Percentiles rank a stretch among this genome's conserved stretches.
Conservation (phyloP, 345 rosid genomes). For the Laguncularia racemosa region DNA sequence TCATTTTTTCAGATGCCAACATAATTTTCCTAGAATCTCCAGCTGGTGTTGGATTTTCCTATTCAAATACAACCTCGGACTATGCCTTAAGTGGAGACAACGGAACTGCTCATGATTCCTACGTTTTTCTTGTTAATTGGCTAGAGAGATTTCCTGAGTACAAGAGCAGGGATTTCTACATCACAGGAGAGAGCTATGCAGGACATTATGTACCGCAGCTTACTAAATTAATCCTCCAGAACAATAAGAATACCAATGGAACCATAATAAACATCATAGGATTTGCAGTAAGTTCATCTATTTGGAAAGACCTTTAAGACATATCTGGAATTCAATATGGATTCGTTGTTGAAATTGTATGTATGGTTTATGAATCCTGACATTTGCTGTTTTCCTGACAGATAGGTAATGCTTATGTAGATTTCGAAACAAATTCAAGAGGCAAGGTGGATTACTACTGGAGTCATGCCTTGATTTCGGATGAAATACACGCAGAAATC, state of each 20-base stretch:
- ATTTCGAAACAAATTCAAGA: slow-evolving; percentile 7
- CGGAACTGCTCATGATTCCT: slow-evolving; percentile 36
- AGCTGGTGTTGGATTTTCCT: slow-evolving; percentile 43
- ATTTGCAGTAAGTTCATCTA: slow-evolving; percentile 31
- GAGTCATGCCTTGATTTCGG: slow-evolving; percentile 45
- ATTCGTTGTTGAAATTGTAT: neutral
- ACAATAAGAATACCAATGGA: slow-evolving; percentile 18
- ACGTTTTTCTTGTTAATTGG: slow-evolving; percentile 38
- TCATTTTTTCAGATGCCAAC: slow-evolving; percentile 25
- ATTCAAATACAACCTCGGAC: slow-evolving; percentile 39
- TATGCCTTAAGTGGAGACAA: slow-evolving; percentile 25
- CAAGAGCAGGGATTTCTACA: slow-evolving; percentile 23
- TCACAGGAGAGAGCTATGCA: slow-evolving; percentile 44
- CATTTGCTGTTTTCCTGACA: slow-evolving; percentile 7
- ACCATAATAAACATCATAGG: slow-evolving; percentile 42
- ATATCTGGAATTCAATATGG: no score
- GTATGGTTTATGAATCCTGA: neutral
- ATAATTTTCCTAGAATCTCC: slow-evolving; percentile 49
- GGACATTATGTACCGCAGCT: slow-evolving; percentile 50
- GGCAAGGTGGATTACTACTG: slow-evolving; percentile 36
- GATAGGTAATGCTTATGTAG: slow-evolving; percentile 51
- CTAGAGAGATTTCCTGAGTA: slow-evolving; percentile 35
- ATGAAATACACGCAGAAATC: slow-evolving; percentile 31
- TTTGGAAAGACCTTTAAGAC: no score
- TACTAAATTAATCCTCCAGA: slow-evolving; percentile 22